Percentiles rank a stretch among this genome's conserved stretches.
Evolutionary conservation across 345 rosid genomes (phyloP).

Genomic region (Trapa incisa): DNA sequence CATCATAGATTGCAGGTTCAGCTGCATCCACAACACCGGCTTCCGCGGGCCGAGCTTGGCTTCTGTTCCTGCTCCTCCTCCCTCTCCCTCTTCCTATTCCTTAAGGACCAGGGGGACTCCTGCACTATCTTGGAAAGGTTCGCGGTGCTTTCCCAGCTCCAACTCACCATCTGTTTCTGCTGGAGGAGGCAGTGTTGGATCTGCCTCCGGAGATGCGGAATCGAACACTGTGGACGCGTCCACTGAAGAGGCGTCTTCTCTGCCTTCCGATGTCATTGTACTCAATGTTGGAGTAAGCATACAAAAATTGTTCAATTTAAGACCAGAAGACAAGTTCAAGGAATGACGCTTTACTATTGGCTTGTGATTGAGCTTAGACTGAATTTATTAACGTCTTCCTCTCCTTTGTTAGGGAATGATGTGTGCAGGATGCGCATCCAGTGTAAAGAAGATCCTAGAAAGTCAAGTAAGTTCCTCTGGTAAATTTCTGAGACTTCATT

Average conservation of each 20-base stretch:
- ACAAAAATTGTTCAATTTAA: background rate
- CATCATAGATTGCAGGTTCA: slow-evolving; percentile 15
- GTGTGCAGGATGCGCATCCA: slow-evolving; percentile 93
- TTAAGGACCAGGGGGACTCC: too few relatives aligned
- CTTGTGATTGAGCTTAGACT: background rate
- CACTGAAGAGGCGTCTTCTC: slow-evolving; percentile 27
- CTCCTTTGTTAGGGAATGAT: slow-evolving; percentile 61
- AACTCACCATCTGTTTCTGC: slow-evolving; percentile 11
- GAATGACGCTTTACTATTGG: background rate
- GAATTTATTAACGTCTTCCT: background rate
- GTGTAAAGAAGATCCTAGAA: slow-evolving; percentile 87
- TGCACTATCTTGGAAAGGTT: too few relatives aligned
- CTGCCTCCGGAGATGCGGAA: slow-evolving; percentile 45
- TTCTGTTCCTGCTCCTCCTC: background rate
- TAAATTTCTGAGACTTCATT: background rate
- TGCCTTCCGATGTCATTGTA: slow-evolving; percentile 55
- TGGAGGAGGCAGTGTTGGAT: slow-evolving; percentile 37
- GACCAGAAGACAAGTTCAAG: background rate
- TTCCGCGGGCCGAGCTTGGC: background rate
- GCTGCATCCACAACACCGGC: slow-evolving; percentile 27
- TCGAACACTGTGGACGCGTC: slow-evolving; percentile 29
- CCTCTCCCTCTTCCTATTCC: slow-evolving; percentile 1
- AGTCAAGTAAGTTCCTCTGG: slow-evolving; percentile 45
- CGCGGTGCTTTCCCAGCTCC: too few relatives aligned
- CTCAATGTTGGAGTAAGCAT: slow-evolving; percentile 78